Conservation (phyloP, 2,329 filamentous ascomycete species). For the Triangularia verruculosa region DNA sequence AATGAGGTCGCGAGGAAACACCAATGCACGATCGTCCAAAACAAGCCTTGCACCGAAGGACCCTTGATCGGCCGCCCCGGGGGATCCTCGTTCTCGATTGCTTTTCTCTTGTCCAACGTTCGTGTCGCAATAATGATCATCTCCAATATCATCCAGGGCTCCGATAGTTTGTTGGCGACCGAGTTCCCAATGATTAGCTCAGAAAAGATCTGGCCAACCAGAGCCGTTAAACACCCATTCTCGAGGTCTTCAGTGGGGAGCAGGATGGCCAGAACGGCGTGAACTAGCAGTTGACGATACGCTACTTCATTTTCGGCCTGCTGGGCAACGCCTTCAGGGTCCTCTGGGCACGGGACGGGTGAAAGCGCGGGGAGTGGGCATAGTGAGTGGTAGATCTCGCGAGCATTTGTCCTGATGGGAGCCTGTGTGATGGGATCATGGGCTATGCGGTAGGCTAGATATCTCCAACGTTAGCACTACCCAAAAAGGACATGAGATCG, state of each 20-base stretch:
- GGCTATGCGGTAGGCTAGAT: conserved; percentile 69
- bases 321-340: conserved; percentile 49
- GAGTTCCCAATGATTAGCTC: conserved; percentile 85
- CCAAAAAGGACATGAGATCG: not conserved
- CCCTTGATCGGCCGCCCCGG: conserved; percentile 17
- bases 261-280: conserved; percentile 76
- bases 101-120: conserved; percentile 33
- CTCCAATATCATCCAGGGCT: conserved; percentile 89
- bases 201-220: conserved; percentile 84
- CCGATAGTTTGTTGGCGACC: conserved; percentile 74
- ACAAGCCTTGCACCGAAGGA: conserved; percentile 47
- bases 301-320: conserved; percentile 75
- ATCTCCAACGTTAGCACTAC: conserved; percentile 20
- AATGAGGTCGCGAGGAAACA: conserved; percentile 55
- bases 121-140: conserved; percentile 69
- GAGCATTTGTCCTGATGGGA: conserved; percentile 60
- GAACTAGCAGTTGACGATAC: conserved; percentile 86
- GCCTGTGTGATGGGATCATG: conserved; percentile 55
- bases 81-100: conserved; percentile 13
- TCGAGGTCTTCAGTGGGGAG: conserved; percentile 90
- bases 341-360: conserved; percentile 63
- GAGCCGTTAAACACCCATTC: conserved; percentile 77
- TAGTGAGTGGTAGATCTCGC: conserved; percentile 77
- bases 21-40: conserved; percentile 57
- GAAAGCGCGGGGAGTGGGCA: conserved; percentile 77